Conservation (phyloP, 805 yeast genomes). For the Priceomyces castillae region DNA sequence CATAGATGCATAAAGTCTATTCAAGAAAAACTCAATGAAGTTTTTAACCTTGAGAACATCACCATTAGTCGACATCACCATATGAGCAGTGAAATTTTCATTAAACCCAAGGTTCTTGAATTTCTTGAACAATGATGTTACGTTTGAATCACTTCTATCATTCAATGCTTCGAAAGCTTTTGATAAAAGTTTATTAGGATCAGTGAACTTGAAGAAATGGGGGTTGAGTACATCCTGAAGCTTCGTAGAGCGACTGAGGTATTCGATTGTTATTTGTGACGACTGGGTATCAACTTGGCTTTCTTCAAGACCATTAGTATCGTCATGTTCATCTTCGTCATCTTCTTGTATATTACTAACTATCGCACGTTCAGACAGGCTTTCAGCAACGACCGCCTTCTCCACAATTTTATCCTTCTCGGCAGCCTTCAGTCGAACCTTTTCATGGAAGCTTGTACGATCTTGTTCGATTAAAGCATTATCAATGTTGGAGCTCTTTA, state of each 20-base stretch:
- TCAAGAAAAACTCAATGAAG: constrained; percentile 12
- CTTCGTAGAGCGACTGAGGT: constrained; percentile 2
- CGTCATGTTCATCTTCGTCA: constrained; percentile 1
- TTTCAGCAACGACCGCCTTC: neutral
- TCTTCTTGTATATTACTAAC: neutral
- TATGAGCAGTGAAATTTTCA: constrained; percentile 16
- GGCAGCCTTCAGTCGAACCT: no score
- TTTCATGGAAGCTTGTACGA: neutral
- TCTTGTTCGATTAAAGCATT: constrained; percentile 12
- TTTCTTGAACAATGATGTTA: constrained; percentile 7
- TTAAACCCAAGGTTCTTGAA: constrained; percentile 18
- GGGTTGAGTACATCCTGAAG: constrained; percentile 7
- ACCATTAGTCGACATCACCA: constrained; percentile 14
- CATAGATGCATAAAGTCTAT: constrained; percentile 4
- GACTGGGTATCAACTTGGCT: constrained; percentile 6
- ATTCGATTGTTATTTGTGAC: constrained; percentile 6
- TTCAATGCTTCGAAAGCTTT: constrained; percentile 5
- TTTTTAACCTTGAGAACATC: constrained; percentile 11
- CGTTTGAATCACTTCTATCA: neutral
- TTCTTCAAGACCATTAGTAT: constrained; percentile 1
- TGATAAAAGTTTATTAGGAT: constrained; percentile 4
- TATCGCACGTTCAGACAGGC: no score
- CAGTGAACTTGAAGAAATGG: constrained; percentile 5
- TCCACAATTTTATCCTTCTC: neutral
- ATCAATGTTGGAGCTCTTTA: constrained; percentile 26